Evolutionary conservation across 306 rosid genomes (phyloP).

Genomic region (Cercis canadensis): DNA sequence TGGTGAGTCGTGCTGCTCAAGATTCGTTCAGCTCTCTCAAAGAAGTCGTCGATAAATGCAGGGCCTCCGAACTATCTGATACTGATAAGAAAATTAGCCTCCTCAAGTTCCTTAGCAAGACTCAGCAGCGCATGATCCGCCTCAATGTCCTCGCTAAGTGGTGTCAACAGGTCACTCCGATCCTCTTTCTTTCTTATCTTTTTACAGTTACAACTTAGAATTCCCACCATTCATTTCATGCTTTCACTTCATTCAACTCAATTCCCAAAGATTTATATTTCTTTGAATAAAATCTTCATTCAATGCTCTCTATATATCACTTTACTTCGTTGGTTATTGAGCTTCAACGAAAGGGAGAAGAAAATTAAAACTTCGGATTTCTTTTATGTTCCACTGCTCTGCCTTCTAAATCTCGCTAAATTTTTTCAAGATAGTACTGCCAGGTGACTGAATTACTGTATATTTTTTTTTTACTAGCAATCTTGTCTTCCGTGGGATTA

Average conservation of each 20-base stretch:
- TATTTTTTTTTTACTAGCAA: not conserved
- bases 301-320: not conserved
- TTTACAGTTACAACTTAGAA: too few species aligned
- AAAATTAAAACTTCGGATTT: not conserved
- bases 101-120: slow-evolving; percentile 86
- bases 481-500: not conserved
- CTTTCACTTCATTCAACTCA: not conserved
- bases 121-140: slow-evolving; percentile 95
- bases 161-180: slow-evolving; percentile 79
- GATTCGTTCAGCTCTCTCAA: slow-evolving; percentile 81
- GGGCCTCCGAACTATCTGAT: slow-evolving; percentile 73
- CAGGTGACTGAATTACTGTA: not conserved
- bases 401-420: too few species aligned
- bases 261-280: not conserved
- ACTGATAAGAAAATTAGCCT: slow-evolving; percentile 81
- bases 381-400: not conserved
- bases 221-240: not conserved
- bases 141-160: slow-evolving; percentile 95
- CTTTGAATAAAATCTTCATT: not conserved
- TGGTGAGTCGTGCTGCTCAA: slow-evolving; percentile 79
- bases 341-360: too few species aligned
- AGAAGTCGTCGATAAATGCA: slow-evolving; percentile 81
- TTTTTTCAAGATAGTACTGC: not conserved
- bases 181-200: not conserved
- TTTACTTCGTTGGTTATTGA: too few species aligned